Base-by-base conservation (phyloP, 768 basidiomycete genomes). In the Pleurotus djamor region DNA sequence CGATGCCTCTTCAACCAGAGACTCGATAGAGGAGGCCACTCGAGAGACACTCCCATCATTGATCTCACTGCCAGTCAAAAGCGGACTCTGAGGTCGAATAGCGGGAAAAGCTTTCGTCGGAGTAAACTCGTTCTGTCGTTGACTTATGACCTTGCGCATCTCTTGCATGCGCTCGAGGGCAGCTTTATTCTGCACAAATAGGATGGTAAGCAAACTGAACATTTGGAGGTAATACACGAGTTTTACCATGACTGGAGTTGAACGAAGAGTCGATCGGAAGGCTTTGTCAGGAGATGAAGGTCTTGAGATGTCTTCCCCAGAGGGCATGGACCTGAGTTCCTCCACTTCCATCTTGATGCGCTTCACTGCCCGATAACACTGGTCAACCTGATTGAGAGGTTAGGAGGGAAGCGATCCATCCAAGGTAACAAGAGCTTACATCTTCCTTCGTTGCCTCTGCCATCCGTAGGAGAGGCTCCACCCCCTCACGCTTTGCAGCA, bases 161-260 rank as follows among this genome's bases (percentile, higher is more conserved):
- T 94, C 92, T 65, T 91, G 85, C 78, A 92, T 80, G 21, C 92
- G 85, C 37, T 87, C 86, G 64, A 86, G 86, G 37, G 91, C 91
- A 57, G 86, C 91, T 66, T 73, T 86, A 10, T 83, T 89, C 92
- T 94, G 38, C 38, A 41, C n/a, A 41, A 41, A 10, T 41, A 28
- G 21, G 21, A 28, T 28, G 21, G 21, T 28, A 28, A 28, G 21
- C 21, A 28, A 28, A 28, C 21, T 28, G 21, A 28, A 28, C 21
- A 28, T 28, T 28, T 28, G 21, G 2, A 28, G 21, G 21, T 28
- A 28, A 28, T 28, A 28, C 21, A 28, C 21, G 21, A 28, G 21
- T 28, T 28, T 28, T 64, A 87, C 83, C 70, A 83, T 61, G 10
- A 78, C 75, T 38, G 74, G 67, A 38, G 74, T 63, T 6, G 68